Conservation (phyloP, 2,329 filamentous ascomycete genomes). For the Onygenales sp. region DNA sequence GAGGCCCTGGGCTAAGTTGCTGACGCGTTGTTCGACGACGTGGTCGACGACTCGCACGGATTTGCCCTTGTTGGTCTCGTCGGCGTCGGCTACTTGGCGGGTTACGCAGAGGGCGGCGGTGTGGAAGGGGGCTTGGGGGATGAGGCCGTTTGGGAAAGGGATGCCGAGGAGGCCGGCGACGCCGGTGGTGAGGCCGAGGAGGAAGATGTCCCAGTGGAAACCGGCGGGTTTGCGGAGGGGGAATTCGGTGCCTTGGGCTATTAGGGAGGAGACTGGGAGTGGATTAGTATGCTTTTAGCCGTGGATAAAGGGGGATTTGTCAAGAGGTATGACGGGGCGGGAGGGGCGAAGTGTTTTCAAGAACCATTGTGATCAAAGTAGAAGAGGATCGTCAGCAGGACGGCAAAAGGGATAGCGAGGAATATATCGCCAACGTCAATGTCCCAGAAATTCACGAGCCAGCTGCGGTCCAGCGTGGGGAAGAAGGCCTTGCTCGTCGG, state of each 20-base stretch:
- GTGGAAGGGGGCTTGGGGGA: conserved; percentile 76
- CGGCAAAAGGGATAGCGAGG: conserved; percentile 74
- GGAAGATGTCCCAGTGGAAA: conserved; percentile 78
- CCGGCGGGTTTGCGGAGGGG: conserved; percentile 71
- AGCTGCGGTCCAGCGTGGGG: conserved; percentile 62
- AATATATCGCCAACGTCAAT: conserved; percentile 65
- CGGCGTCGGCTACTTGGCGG: conserved; percentile 42
- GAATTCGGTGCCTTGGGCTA: conserved; percentile 74
- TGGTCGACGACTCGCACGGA: conserved; percentile 52
- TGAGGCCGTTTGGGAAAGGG: conserved; percentile 73
- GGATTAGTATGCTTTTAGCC: conserved; percentile 4
- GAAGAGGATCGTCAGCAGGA: conserved; percentile 75
- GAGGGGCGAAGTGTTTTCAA: conserved; percentile 9
- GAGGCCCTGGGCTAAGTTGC: conserved; percentile 68
- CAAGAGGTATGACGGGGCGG: neutral
- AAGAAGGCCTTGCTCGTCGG: conserved; percentile 70
- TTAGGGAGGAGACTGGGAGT: conserved; percentile 62
- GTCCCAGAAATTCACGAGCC: conserved; percentile 78
- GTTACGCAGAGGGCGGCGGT: conserved; percentile 71
- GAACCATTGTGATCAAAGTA: conserved; percentile 83
- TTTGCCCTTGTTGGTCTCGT: conserved; percentile 52
- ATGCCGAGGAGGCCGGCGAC: conserved; percentile 66
- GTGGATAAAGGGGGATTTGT: conserved; percentile 1
- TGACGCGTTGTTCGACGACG: conserved; percentile 62
- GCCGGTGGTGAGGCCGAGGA: conserved; percentile 68